Conservation (phyloP, 495 filamentous ascomycete genomes). For the Aspergillus hancockii region DNA sequence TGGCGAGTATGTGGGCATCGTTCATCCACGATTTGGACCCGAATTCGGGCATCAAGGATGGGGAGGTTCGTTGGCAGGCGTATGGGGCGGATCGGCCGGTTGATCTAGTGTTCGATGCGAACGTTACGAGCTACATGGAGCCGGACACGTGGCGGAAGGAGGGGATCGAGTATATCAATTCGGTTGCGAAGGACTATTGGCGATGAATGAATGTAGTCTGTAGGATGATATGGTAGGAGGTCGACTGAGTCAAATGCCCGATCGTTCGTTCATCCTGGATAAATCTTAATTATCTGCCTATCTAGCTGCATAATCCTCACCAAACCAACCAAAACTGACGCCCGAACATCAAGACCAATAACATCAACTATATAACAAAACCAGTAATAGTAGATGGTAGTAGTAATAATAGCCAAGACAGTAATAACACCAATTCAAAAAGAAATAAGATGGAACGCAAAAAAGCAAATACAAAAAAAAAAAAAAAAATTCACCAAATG, state of each 20-base stretch:
- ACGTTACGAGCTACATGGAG: slow-evolving; percentile 50
- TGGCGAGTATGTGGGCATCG: slow-evolving; percentile 55
- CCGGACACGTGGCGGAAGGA: slow-evolving; percentile 49
- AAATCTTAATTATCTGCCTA: no score
- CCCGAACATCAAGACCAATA: no score
- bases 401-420: no score
- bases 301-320: no score
- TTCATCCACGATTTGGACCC: slow-evolving; percentile 57
- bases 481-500: background rate
- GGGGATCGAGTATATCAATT: slow-evolving; percentile 42
- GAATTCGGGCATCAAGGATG: slow-evolving; percentile 32
- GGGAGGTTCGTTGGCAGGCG: slow-evolving; percentile 46
- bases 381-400: no score
- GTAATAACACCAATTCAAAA: no score
- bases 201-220: slow-evolving; percentile 8
- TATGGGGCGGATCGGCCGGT: slow-evolving; percentile 41
- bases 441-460: no score
- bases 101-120: slow-evolving; percentile 51
- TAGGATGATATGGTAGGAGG: no score
- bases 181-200: slow-evolving; percentile 28
- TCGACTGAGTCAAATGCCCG: background rate
- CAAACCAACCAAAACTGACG: no score
- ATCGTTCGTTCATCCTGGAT: no score
- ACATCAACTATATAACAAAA: no score
- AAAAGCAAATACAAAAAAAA: background rate